A percentile compares a stretch with the other conserved stretches of the same genome.
Evolutionary conservation across 2,329 filamentous ascomycete species (phyloP).

Genomic region (Calonectria multiphialidica): DNA sequence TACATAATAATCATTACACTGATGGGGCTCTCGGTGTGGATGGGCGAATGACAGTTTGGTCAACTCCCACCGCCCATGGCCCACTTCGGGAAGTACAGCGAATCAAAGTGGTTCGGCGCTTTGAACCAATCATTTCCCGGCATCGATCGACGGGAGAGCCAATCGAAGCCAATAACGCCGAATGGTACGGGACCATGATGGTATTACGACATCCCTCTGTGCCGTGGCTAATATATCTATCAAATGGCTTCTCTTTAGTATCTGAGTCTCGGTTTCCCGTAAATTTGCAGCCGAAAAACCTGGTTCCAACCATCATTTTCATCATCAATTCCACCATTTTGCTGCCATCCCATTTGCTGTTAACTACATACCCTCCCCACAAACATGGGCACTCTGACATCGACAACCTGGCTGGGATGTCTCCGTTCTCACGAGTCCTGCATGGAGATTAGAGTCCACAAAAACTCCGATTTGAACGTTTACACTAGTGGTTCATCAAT

Average conservation of each 20-base stretch:
- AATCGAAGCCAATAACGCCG: too few species aligned
- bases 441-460: background rate
- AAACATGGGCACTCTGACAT: background rate
- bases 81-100: too few species aligned
- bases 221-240: background rate
- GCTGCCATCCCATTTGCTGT: too few species aligned
- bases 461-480: background rate
- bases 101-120: too few species aligned
- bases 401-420: background rate
- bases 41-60: too few species aligned
- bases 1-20: too few species aligned
- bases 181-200: too few species aligned
- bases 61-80: too few species aligned
- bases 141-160: too few species aligned
- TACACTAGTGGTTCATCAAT: background rate
- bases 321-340: background rate
- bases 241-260: background rate
- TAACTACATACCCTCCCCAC: background rate
- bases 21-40: too few species aligned
- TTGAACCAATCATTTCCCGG: too few species aligned
- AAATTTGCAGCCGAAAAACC: background rate
- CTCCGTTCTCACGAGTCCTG: background rate
- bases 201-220: background rate
- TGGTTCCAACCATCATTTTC: background rate
- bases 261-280: too few species aligned